These are phyloP conservation scores for Ophiorrhiza pumila DNA, from an alignment of 257 asterid genomes.

Conservation along the genomic window DNA sequence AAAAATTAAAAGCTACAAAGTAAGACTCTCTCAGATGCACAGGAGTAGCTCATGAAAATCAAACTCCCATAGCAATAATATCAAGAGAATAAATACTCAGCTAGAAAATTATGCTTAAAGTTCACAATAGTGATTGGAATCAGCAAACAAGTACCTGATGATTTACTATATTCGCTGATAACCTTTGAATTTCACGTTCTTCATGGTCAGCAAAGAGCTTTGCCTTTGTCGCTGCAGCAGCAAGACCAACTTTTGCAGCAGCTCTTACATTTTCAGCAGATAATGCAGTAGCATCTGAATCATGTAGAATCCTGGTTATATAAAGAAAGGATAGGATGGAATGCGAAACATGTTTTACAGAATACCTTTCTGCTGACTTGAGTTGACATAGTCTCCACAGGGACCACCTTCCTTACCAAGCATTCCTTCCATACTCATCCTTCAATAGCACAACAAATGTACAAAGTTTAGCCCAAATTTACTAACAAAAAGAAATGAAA, in stretches of 20 bases:
- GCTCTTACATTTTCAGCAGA: slow-evolving; percentile 62
- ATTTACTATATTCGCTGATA: slow-evolving; percentile 90
- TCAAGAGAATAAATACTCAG: background rate
- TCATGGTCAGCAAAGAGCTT: slow-evolving; percentile 99
- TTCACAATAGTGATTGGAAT: background rate
- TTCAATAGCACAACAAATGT: slow-evolving; percentile 1
- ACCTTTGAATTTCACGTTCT: slow-evolving; percentile 96
- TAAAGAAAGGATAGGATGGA: slow-evolving; percentile 11
- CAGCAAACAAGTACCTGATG: slow-evolving; percentile 65
- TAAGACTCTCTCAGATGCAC: background rate
- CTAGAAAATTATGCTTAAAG: background rate
- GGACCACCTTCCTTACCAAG: slow-evolving; percentile 45
- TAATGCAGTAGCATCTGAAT: slow-evolving; percentile 47
- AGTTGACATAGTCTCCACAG: slow-evolving; percentile 36
- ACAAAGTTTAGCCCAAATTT: slow-evolving; percentile 2
- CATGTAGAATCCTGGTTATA: slow-evolving; percentile 34
- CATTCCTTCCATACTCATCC: slow-evolving; percentile 26
- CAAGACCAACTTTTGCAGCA: slow-evolving; percentile 93
- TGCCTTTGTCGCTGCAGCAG: slow-evolving; percentile 88
- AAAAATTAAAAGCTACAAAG: background rate
- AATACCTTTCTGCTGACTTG: slow-evolving; percentile 44
- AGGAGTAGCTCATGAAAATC: background rate
- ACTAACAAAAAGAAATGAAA: background rate
- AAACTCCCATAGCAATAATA: background rate
- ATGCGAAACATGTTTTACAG: background rate